Conservation (phyloP, 2,329 filamentous ascomycete genomes). For the Cladosporium austrohemisphaericum region DNA sequence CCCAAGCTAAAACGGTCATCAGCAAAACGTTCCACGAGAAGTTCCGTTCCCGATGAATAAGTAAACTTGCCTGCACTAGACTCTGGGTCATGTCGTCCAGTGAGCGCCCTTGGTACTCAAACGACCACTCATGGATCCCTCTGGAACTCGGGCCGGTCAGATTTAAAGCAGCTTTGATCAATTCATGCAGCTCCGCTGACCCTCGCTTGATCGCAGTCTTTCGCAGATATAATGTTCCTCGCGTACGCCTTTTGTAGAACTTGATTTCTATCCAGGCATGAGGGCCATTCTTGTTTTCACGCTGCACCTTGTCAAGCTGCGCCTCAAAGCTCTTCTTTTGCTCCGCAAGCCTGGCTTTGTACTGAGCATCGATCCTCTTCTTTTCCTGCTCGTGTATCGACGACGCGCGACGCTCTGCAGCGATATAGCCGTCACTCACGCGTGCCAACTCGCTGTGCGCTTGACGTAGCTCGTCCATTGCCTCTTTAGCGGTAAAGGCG, state of each 20-base stretch:
- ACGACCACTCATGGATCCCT: too few species aligned
- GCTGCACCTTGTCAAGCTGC: not conserved
- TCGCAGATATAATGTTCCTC: not conserved
- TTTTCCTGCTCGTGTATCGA: too few species aligned
- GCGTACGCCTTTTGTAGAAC: not conserved
- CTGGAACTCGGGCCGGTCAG: too few species aligned
- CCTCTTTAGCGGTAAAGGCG: not conserved
- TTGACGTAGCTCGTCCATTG: not conserved
- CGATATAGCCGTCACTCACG: too few species aligned
- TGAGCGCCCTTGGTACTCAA: too few species aligned
- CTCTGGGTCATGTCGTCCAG: too few species aligned
- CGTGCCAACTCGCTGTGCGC: too few species aligned
- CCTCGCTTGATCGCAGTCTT: not conserved
- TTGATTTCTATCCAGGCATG: not conserved
- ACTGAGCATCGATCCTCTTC: too few species aligned
- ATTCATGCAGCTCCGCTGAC: not conserved
- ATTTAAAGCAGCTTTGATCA: too few species aligned
- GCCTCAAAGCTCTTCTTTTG: not conserved
- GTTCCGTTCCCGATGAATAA: not conserved
- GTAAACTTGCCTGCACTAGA: not conserved
- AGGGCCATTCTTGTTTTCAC: not conserved
- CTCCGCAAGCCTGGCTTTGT: not conserved
- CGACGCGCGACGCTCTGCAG: too few species aligned
- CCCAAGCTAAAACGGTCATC: too few species aligned
- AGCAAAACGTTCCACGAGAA: not conserved